Conservation (phyloP, 371 early-diverging fungal genomes). For the Mucor circinelloides region DNA sequence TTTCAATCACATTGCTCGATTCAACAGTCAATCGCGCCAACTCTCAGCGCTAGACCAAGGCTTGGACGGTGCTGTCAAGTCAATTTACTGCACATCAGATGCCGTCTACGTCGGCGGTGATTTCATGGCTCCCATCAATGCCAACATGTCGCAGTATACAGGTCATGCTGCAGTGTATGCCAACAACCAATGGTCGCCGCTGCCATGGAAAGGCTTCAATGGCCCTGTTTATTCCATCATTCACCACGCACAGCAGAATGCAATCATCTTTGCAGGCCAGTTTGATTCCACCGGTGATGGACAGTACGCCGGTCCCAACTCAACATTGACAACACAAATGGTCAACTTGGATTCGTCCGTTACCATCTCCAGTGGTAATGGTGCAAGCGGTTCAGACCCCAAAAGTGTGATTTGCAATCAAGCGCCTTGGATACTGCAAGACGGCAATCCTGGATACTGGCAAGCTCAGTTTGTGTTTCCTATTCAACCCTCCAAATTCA, state of each 20-base stretch:
- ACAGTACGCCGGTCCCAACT: constrained; percentile 31
- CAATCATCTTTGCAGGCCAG: constrained; percentile 47
- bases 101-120: constrained; percentile 61
- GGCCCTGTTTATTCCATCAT: constrained; percentile 52
- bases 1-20: constrained; percentile 57
- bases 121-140: constrained; percentile 39
- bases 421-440: constrained; percentile 65
- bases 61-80: constrained; percentile 66
- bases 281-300: constrained; percentile 51
- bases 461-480: constrained; percentile 59
- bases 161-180: constrained; percentile 56
- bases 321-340: constrained; percentile 23
- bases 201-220: constrained; percentile 60
- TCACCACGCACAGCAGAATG: constrained; percentile 15
- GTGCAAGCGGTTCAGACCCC: constrained; percentile 33
- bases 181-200: constrained; percentile 43
- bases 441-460: constrained; percentile 75
- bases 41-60: constrained; percentile 60
- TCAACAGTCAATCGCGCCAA: constrained; percentile 42
- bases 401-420: constrained; percentile 34
- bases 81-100: constrained; percentile 54
- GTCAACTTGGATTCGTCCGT: constrained; percentile 33
- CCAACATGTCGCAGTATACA: constrained; percentile 30
- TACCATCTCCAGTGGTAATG: constrained; percentile 51
- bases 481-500: constrained; percentile 66